These are phyloP conservation scores for Paraphoma chrysanthemicola DNA, from an alignment of 2,329 filamentous ascomycete species.

Conservation along the genomic window DNA sequence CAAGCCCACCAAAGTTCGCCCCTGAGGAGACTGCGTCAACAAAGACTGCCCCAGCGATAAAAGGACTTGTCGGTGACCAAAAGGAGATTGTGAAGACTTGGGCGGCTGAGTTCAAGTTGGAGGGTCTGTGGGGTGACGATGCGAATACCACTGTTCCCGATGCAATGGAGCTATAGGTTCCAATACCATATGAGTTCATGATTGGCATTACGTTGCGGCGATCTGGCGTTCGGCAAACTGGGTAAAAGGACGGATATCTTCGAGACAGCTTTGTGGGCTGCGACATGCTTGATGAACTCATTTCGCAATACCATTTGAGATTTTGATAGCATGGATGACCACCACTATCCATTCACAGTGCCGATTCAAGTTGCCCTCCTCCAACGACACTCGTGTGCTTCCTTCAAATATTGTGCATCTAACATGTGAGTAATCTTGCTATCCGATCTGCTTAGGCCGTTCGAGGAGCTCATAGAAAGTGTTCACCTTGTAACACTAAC, in stretches of 20 bases:
- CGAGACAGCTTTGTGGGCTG: background rate
- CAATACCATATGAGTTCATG: background rate
- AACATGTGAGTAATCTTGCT: no score
- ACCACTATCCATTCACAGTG: no score
- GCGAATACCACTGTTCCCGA: constrained; percentile 39
- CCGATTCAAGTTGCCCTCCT: no score
- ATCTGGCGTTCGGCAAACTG: constrained; percentile 10
- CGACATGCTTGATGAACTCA: background rate
- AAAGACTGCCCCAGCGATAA: constrained; percentile 43
- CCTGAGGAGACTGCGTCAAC: constrained; percentile 56
- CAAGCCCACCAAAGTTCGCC: constrained; percentile 73
- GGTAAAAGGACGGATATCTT: background rate
- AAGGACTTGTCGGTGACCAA: constrained; percentile 62
- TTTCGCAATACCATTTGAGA: background rate
- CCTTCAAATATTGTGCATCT: no score
- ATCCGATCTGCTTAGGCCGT: no score
- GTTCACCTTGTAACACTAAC: background rate
- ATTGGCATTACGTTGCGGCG: constrained; percentile 4
- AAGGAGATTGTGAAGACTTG: constrained; percentile 91
- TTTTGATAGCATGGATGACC: no score
- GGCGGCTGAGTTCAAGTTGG: constrained; percentile 94
- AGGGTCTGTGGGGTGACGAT: constrained; percentile 85
- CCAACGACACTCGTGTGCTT: no score
- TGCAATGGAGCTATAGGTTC: constrained; percentile 41
- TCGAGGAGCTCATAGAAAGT: background rate